Evolutionary conservation across 768 basidiomycete species (phyloP).

Genomic region (Termitomyces sp.): DNA sequence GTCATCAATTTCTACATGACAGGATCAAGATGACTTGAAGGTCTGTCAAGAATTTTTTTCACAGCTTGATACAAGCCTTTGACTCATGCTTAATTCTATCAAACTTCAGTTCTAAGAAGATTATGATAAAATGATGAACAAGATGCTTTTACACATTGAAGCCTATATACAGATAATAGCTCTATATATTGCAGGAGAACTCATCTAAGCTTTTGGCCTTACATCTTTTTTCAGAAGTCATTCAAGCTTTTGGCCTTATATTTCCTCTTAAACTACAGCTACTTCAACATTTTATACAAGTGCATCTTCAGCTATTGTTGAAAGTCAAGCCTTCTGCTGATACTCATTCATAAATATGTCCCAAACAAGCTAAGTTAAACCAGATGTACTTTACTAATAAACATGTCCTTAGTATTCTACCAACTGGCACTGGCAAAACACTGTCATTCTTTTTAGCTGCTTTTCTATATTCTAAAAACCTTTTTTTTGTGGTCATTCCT

Average conservation of each 20-base stretch:
- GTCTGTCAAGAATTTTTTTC: background rate
- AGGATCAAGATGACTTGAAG: background rate
- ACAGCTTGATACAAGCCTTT: background rate
- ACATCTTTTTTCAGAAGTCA: no score
- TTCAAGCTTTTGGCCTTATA: no score
- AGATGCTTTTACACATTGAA: no score
- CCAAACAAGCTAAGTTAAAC: conserved; percentile 1
- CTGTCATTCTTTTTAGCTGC: background rate
- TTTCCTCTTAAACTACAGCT: background rate
- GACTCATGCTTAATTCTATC: background rate
- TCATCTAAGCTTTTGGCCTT: background rate
- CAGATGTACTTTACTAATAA: background rate
- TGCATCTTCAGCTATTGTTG: background rate
- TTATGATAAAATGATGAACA: background rate
- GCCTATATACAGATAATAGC: background rate
- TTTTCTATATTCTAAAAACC: background rate
- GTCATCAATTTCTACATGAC: no score
- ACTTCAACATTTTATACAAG: background rate
- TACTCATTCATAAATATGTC: background rate
- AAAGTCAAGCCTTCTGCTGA: background rate
- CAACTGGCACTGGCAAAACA: background rate
- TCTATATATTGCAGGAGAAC: background rate
- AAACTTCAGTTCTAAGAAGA: background rate
- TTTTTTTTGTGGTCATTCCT: background rate
- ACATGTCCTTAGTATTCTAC: background rate